These are phyloP conservation scores for Calophaca sinica DNA, from an alignment of 306 rosid genomes.

Conservation along the genomic window DNA sequence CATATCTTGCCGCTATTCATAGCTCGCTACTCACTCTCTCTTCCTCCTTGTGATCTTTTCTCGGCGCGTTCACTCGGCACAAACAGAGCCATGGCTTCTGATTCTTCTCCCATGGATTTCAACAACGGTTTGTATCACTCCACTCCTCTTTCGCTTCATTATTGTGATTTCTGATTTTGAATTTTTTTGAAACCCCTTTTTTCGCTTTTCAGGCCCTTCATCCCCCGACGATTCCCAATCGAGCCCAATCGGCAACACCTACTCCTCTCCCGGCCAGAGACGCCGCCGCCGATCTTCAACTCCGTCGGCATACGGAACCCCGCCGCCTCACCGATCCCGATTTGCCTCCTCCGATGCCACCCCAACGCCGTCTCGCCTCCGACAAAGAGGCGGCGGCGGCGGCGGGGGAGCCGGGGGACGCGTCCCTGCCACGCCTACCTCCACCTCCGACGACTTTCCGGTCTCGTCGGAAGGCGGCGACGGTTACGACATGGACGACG, in stretches of 20 bases:
- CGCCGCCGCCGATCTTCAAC: slow-evolving; percentile 67
- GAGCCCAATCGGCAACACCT: slow-evolving; percentile 86
- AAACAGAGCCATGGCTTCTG: slow-evolving; percentile 72
- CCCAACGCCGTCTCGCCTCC: slow-evolving; percentile 64
- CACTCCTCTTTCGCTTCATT: slow-evolving; percentile 10
- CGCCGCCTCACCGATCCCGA: slow-evolving; percentile 68
- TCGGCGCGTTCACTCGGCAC: slow-evolving; percentile 24
- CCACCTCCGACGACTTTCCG: slow-evolving; percentile 75
- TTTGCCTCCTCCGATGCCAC: slow-evolving; percentile 72
- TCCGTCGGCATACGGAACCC: slow-evolving; percentile 64
- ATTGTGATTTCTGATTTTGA: background rate
- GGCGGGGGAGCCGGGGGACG: slow-evolving; percentile 41
- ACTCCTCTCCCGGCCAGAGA: slow-evolving; percentile 69
- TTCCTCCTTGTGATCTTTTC: background rate
- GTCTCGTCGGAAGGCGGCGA: slow-evolving; percentile 88
- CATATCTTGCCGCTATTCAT: slow-evolving; percentile 40
- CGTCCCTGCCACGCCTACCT: slow-evolving; percentile 66
- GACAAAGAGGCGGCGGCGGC: slow-evolving; percentile 42
- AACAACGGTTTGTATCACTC: slow-evolving; percentile 59
- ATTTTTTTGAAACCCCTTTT: slow-evolving; percentile 12
- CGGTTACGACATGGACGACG: slow-evolving; percentile 75
- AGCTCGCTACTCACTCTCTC: background rate
- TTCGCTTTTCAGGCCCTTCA: slow-evolving; percentile 63
- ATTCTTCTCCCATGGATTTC: slow-evolving; percentile 67
- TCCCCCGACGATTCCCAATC: slow-evolving; percentile 86